Percentiles rank a stretch among this genome's conserved stretches.
These are phyloP conservation scores for Cucumis melo DNA, from an alignment of 306 rosid species.

Conservation along the genomic window DNA sequence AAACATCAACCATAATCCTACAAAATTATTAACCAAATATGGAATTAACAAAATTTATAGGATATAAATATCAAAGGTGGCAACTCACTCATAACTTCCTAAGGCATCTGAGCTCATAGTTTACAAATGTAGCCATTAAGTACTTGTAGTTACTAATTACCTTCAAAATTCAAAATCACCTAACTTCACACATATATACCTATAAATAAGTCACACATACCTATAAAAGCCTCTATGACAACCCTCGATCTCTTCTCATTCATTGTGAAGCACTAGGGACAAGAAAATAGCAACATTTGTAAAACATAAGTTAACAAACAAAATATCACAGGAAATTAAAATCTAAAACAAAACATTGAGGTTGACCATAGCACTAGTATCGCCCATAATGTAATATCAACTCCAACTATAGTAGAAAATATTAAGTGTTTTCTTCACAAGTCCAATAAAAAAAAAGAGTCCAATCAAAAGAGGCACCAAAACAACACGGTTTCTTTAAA, in stretches of 20 bases:
- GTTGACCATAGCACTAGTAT: not conserved
- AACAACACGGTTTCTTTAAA: no score
- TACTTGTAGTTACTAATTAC: not conserved
- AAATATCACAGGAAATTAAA: not conserved
- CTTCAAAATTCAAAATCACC: not conserved
- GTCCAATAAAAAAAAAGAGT: no score
- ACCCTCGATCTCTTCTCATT: conserved; percentile 74
- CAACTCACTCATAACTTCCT: not conserved
- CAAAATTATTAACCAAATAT: not conserved
- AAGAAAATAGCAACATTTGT: not conserved
- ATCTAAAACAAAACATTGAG: not conserved
- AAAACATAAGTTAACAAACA: not conserved
- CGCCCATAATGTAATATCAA: not conserved
- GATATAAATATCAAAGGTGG: not conserved
- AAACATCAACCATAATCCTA: not conserved
- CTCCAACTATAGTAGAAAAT: no score
- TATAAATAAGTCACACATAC: conserved; percentile 54
- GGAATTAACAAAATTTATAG: not conserved
- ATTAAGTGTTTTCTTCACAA: no score
- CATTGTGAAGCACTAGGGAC: conserved; percentile 82
- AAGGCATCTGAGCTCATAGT: not conserved
- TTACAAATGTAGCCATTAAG: not conserved
- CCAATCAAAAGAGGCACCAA: no score
- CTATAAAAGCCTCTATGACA: conserved; percentile 68
- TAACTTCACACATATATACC: conserved; percentile 30